A percentile compares a stretch with the other conserved stretches of the same genome.
These are phyloP conservation scores for Paramecium sexaurelia DNA, from an alignment of 73 alveolate genomes.

Conservation along the genomic window DNA sequence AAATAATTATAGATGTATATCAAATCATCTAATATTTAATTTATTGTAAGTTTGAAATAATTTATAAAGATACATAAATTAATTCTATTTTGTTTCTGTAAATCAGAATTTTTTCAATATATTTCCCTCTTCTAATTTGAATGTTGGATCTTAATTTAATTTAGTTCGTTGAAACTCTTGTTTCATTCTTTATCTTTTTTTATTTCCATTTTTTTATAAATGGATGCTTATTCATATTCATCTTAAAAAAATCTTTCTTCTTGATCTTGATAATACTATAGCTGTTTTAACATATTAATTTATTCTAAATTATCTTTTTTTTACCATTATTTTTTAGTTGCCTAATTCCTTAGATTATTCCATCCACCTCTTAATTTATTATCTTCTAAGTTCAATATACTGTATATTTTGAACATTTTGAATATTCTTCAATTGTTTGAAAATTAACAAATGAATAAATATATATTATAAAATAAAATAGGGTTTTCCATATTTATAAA, in stretches of 20 bases:
- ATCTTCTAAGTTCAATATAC: conserved; percentile 52
- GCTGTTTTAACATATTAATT: not conserved
- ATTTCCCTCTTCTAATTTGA: conserved; percentile 41
- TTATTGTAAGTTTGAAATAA: not conserved
- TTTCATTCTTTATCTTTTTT: not conserved
- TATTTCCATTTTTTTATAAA: conserved; percentile 35
- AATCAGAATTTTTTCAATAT: not conserved
- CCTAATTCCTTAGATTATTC: conserved; percentile 33
- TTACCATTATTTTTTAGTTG: not conserved
- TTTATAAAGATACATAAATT: not conserved
- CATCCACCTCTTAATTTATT: conserved; percentile 61
- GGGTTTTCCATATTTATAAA: too few species aligned
- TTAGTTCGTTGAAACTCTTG: not conserved
- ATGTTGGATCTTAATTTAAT: not conserved
- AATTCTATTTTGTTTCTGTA: not conserved
- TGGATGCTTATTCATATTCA: conserved; percentile 29
- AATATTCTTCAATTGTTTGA: too few species aligned
- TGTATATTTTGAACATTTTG: too few species aligned
- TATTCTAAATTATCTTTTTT: not conserved
- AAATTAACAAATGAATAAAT: too few species aligned
- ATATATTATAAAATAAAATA: too few species aligned
- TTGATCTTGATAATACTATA: not conserved
- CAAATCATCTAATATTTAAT: not conserved
- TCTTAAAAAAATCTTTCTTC: not conserved
- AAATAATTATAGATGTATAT: not conserved